A percentile compares a stretch with the other conserved stretches of the same genome.
phyloP scores from a whole-genome alignment of 2,329 filamentous ascomycete genomes.

The Penicillium brasilianum region DNA sequence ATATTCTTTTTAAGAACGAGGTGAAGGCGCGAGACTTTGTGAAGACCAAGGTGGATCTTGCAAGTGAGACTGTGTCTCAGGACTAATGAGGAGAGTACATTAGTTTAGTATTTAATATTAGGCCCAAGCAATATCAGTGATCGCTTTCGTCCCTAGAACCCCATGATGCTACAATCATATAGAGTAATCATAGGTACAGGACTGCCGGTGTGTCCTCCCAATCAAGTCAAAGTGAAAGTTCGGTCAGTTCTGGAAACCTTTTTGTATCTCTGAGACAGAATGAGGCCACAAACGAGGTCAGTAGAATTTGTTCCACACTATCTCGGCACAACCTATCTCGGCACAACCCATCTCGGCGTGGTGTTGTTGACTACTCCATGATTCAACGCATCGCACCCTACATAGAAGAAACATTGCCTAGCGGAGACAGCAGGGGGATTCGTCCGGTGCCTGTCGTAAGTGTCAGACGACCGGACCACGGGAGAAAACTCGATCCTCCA shows the following conservation, averaged over 20 bases:
- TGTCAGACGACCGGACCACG: not conserved
- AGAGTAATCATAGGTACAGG: too few species aligned
- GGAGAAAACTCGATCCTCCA: conserved; percentile 4
- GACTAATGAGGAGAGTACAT: conserved; percentile 2
- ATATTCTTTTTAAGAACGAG: conserved; percentile 23
- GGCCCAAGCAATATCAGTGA: not conserved
- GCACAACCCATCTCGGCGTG: too few species aligned
- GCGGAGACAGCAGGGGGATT: not conserved
- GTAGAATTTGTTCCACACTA: too few species aligned
- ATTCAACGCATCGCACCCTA: not conserved
- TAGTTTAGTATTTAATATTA: not conserved
- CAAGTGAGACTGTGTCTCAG: conserved; percentile 16
- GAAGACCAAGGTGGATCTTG: conserved; percentile 21
- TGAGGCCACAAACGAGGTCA: too few species aligned
- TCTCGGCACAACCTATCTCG: too few species aligned
- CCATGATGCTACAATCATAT: too few species aligned
- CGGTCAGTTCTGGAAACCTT: too few species aligned
- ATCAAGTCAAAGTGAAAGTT: too few species aligned
- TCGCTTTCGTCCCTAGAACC: not conserved
- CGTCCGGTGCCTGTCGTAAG: not conserved
- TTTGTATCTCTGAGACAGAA: too few species aligned
- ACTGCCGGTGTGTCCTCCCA: too few species aligned
- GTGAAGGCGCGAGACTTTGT: conserved; percentile 21
- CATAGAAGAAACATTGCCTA: not conserved
- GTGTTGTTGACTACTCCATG: not conserved